phyloP scores from a whole-genome alignment of 345 rosid genomes.

The Corymbia maculata region DNA sequence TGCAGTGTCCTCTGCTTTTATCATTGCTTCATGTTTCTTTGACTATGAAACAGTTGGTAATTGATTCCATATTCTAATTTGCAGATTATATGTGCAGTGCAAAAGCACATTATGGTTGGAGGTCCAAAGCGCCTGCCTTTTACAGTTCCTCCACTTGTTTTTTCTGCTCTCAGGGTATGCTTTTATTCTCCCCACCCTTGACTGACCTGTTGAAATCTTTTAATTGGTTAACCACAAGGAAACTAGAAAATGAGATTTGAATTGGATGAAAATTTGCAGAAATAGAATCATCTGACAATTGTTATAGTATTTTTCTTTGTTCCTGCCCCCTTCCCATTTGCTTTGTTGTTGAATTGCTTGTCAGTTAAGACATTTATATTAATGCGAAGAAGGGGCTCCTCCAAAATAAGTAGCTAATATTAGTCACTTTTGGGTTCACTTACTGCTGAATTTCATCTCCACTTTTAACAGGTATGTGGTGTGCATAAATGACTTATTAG shows the following conservation, averaged over 20 bases:
- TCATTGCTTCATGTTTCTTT: background rate
- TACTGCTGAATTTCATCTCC: background rate
- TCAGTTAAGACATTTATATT: background rate
- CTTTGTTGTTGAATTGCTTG: background rate
- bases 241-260: background rate
- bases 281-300: background rate
- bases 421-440: background rate
- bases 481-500: background rate
- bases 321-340: background rate
- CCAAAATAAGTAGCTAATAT: background rate
- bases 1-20: background rate
- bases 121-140: conserved; percentile 69
- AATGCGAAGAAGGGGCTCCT: background rate
- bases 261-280: background rate
- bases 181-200: background rate
- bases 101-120: conserved; percentile 67
- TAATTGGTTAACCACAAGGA: background rate
- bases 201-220: background rate
- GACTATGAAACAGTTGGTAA: background rate
- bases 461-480: background rate
- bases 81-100: conserved; percentile 68
- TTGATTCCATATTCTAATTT: background rate
- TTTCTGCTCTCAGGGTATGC: conserved; percentile 67
- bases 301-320: background rate
- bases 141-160: conserved; percentile 68